phyloP scores from a whole-genome alignment of 345 rosid species.

The Eucalyptus regnans region DNA sequence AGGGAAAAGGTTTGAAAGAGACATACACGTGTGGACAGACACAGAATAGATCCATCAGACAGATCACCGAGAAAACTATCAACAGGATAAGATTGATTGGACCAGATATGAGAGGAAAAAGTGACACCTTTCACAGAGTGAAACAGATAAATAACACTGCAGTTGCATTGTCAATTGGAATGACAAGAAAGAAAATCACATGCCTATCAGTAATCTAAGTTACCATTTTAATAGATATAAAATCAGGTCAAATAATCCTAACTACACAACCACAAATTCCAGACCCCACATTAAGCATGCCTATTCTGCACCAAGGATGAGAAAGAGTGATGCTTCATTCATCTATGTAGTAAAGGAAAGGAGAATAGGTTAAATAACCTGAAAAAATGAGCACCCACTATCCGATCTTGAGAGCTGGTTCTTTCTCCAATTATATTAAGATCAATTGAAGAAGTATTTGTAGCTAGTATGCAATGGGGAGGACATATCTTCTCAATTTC shows the following conservation, averaged over 20 bases:
- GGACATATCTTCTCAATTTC: conserved; percentile 81
- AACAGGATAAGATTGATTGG: neutral
- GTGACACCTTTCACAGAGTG: neutral
- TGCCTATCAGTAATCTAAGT: neutral
- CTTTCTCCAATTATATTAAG: conserved; percentile 69
- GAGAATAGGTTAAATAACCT: conserved; percentile 26
- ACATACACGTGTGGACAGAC: neutral
- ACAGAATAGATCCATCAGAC: neutral
- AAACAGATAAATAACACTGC: neutral
- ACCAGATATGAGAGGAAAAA: neutral
- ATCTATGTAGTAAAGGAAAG: neutral
- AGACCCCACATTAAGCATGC: neutral
- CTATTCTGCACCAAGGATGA: neutral
- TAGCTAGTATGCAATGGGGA: conserved; percentile 81
- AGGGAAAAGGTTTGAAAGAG: neutral
- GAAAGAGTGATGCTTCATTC: neutral
- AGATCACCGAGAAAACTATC: neutral
- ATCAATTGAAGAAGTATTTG: conserved; percentile 86
- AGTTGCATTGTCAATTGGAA: neutral
- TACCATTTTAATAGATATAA: neutral
- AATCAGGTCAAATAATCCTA: neutral
- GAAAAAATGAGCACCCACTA: conserved; percentile 96
- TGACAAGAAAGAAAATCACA: neutral
- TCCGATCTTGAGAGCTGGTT: conserved; percentile 66
- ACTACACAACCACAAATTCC: neutral